Evolutionary conservation across 257 asterid species (phyloP).

Genomic region (Perilla frutescens): DNA sequence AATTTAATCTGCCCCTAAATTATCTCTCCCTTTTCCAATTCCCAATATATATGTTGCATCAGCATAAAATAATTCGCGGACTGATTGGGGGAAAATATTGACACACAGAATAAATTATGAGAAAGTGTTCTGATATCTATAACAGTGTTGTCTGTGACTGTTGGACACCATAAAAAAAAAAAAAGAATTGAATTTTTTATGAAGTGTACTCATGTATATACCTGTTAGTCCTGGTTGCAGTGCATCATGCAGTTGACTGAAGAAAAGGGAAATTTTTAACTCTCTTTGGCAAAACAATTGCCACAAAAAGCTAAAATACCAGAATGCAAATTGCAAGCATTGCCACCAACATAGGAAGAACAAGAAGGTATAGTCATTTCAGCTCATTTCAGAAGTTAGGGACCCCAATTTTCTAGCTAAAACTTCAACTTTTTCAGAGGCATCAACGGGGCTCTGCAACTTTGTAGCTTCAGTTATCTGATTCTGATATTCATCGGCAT

Average conservation of each 20-base stretch:
- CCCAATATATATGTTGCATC: no score
- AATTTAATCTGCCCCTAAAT: not conserved
- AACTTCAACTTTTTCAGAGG: conserved; percentile 45
- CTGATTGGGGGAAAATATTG: not conserved
- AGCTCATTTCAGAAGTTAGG: conserved; percentile 41
- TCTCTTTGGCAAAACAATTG: conserved; percentile 13
- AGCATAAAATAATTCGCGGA: not conserved
- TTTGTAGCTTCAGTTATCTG: conserved; percentile 25
- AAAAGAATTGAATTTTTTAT: no score
- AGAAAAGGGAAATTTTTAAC: not conserved
- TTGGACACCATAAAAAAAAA: not conserved
- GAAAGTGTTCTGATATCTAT: no score
- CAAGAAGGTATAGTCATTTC: conserved; percentile 8
- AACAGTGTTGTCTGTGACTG: no score
- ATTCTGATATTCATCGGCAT: conserved; percentile 30
- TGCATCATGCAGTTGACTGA: conserved; percentile 24
- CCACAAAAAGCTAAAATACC: conserved; percentile 24
- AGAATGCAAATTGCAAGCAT: conserved; percentile 1
- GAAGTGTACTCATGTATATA: no score
- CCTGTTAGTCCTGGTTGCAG: conserved; percentile 25
- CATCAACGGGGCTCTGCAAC: conserved; percentile 20
- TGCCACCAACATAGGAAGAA: conserved; percentile 12
- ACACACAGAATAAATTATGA: not conserved
- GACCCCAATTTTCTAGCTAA: conserved; percentile 50
- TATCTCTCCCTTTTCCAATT: not conserved